These are phyloP conservation scores for Mycena crocata DNA, from an alignment of 768 basidiomycete species.

Conservation along the genomic window DNA sequence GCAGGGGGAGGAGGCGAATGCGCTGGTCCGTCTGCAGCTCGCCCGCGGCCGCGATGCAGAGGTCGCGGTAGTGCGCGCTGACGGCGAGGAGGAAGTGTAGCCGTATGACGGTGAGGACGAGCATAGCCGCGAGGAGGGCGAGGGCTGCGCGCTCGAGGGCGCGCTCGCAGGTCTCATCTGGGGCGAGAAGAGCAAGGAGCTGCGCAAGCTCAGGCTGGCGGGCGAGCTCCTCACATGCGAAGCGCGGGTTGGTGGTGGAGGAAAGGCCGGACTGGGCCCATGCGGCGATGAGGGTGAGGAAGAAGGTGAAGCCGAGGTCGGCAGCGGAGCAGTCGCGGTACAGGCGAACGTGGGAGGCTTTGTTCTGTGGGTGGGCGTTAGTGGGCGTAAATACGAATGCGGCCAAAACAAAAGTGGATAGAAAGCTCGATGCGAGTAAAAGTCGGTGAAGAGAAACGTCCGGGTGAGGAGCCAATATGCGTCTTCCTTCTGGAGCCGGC, in stretches of 20 bases:
- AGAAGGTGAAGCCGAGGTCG: conserved; percentile 77
- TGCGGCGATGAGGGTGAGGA: conserved; percentile 66
- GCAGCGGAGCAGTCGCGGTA: conserved; percentile 87
- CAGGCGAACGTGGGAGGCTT: conserved; percentile 75
- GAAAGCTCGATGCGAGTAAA: not conserved
- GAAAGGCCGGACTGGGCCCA: conserved; percentile 58
- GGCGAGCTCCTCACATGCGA: conserved; percentile 70
- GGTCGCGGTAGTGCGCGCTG: conserved; percentile 19
- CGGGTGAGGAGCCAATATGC: no score
- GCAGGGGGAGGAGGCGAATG: conserved; percentile 30
- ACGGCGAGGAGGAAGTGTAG: conserved; percentile 83
- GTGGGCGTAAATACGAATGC: no score
- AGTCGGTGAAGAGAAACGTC: not conserved
- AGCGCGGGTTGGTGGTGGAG: conserved; percentile 65
- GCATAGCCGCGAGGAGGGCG: conserved; percentile 67
- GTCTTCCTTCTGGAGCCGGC: no score
- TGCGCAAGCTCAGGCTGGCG: conserved; percentile 78
- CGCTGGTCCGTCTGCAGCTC: not conserved
- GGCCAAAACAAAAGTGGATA: no score
- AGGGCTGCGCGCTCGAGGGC: conserved; percentile 79
- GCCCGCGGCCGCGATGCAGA: not conserved
- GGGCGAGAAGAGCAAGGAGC: conserved; percentile 66
- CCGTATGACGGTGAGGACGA: conserved; percentile 72
- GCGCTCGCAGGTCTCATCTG: conserved; percentile 78
- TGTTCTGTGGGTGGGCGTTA: conserved; percentile 55